These are phyloP conservation scores for Bullera alba DNA, from an alignment of 768 basidiomycete species.

Conservation along the genomic window DNA sequence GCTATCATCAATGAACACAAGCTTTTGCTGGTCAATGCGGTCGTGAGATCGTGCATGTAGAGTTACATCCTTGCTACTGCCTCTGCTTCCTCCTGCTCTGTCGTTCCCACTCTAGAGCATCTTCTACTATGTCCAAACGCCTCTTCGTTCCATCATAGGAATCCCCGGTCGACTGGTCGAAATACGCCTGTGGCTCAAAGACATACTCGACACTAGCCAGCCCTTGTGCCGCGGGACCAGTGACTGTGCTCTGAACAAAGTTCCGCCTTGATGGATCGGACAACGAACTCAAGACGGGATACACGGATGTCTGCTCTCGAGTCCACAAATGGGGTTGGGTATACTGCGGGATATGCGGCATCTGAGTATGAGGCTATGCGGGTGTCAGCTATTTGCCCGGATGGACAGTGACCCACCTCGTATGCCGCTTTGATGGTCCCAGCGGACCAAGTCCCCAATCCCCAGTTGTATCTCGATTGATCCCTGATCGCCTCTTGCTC, in stretches of 20 bases:
- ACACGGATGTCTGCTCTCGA: background rate
- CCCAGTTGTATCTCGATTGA: conserved; percentile 10
- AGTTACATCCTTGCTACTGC: no score
- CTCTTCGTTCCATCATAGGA: background rate
- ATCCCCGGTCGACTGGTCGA: background rate
- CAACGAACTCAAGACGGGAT: background rate
- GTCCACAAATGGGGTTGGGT: conserved; percentile 1
- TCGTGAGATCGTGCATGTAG: no score
- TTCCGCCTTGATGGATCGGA: background rate
- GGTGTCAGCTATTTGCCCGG: background rate
- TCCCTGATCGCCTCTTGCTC: conserved; percentile 5
- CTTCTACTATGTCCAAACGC: conserved; percentile 12
- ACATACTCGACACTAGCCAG: conserved; percentile 40
- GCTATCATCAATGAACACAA: no score
- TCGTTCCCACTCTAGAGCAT: conserved; percentile 34
- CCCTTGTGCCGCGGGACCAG: conserved; percentile 11
- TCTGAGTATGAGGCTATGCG: conserved; percentile 42
- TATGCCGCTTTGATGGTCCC: conserved; percentile 32
- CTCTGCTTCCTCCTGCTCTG: conserved; percentile 4
- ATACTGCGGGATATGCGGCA: conserved; percentile 15
- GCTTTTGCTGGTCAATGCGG: no score
- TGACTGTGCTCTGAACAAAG: conserved; percentile 5
- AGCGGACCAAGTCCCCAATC: conserved; percentile 21
- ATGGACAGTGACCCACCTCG: conserved; percentile 28
- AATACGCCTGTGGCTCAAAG: conserved; percentile 21